Base-by-base conservation (phyloP, 768 basidiomycete species). In the Coprinellus aureogranulatus region DNA sequence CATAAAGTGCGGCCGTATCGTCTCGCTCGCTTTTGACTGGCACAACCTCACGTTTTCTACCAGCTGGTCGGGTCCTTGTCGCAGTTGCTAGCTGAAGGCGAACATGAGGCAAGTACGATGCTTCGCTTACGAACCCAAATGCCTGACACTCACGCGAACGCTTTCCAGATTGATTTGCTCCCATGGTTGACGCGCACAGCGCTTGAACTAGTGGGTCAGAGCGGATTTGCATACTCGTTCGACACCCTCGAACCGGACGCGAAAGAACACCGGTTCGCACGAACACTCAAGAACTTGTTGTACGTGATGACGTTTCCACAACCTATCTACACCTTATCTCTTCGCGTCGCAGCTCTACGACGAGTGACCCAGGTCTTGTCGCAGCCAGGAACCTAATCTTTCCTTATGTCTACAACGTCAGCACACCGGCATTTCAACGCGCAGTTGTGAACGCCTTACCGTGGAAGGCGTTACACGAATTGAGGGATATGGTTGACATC, bases 71-170 rank as follows among this genome's bases (percentile, higher is more conserved):
- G 67, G 67, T 55, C 65, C 72, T 28, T 49, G 12, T 10, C n/a
- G 54, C 12, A 50, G 63, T 5, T 72, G 72, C 10, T 61, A 71
- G 16, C 60, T 67, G 48, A 72, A 74, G 73, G 72, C 4, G 62
- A 41, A 27, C 40, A 30, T 11, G 49, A 49, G 41, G 25, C 34
- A 27, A 14, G 34, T 6, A 34, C 34, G n/a, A n/a, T n/a, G n/a
- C n/a, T n/a, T n/a, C n/a, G n/a, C n/a, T 14, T 34, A 34, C 14
- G 8, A 34, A 34, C 14, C 14, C 34, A 34, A 6, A 14, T 6
- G 34, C 14, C 8, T 34, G 34, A 34, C 34, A 6, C 49, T 4
- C 5, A 27, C 37, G 20, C 48, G 26, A 12, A 9, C 20, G 4
- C 20, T n/a, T n/a, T n/a, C 10, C 34, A 59, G 54, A 42, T 59